Percentiles rank a stretch among this genome's conserved stretches.
Evolutionary conservation across 192 early-diverging fungal genomes (phyloP).

Genomic region (Coemansia sp.): DNA sequence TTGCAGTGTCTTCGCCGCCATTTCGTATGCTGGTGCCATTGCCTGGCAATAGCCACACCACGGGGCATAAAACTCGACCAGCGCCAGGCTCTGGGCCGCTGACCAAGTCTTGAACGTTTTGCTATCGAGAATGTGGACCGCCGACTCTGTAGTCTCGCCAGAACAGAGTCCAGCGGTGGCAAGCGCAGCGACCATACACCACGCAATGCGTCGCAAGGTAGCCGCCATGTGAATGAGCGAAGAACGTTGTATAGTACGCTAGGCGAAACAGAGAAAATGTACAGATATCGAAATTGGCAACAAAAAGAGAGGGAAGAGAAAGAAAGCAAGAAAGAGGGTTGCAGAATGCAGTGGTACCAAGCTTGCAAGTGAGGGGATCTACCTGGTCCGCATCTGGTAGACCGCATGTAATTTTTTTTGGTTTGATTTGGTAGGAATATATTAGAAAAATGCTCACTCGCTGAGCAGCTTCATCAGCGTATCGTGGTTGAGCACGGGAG

Average conservation of each 20-base stretch:
- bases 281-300: not conserved
- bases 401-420: not conserved
- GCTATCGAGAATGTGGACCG: conserved; percentile 60
- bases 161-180: not conserved
- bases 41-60: conserved; percentile 97
- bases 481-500: conserved; percentile 40
- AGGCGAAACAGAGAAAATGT: not conserved
- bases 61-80: conserved; percentile 96
- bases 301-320: not conserved
- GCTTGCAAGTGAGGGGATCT: not conserved
- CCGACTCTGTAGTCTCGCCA: conserved; percentile 36
- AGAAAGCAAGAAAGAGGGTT: not conserved
- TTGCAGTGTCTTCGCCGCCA: conserved; percentile 83
- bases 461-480: conserved; percentile 45
- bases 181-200: conserved; percentile 1
- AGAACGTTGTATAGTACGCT: not conserved
- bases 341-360: not conserved
- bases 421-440: not conserved
- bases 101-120: conserved; percentile 68
- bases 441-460: conserved; percentile 14
- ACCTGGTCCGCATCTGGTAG: not conserved
- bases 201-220: conserved; percentile 14
- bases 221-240: conserved; percentile 1
- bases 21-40: conserved; percentile 89
- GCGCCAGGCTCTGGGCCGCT: conserved; percentile 65